Percentiles rank a stretch among this genome's conserved stretches.
phyloP scores from a whole-genome alignment of 352 stramenopile species.

The Pythium chondricola region DNA sequence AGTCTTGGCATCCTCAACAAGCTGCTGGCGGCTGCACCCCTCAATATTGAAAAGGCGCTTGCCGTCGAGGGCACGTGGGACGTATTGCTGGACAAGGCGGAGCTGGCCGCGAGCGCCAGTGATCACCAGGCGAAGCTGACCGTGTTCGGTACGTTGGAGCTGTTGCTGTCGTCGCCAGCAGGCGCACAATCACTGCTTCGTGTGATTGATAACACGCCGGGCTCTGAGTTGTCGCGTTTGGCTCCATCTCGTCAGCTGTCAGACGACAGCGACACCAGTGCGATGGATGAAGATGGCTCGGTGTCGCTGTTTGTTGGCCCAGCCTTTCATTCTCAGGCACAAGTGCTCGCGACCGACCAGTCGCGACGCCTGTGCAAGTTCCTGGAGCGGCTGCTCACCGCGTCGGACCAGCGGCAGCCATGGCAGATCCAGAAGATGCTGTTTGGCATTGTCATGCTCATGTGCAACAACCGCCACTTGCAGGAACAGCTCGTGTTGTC shows the following conservation, averaged over 20 bases:
- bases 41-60: constrained; percentile 18
- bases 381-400: constrained; percentile 59
- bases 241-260: too few relatives aligned
- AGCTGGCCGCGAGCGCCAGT: neutral
- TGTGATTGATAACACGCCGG: neutral
- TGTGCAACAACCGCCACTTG: constrained; percentile 43
- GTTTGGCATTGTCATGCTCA: constrained; percentile 67
- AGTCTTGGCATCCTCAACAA: constrained; percentile 14
- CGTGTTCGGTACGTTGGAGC: constrained; percentile 14
- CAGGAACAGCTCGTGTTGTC: constrained; percentile 60
- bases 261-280: constrained; percentile 5
- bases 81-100: constrained; percentile 14
- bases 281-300: constrained; percentile 1
- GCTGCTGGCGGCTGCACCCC: constrained; percentile 12
- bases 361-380: constrained; percentile 42
- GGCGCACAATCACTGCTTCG: constrained; percentile 12
- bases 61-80: constrained; percentile 11
- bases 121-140: constrained; percentile 8
- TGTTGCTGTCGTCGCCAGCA: constrained; percentile 11
- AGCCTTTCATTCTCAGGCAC: constrained; percentile 3
- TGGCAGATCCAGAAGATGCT: constrained; percentile 74
- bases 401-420: constrained; percentile 66
- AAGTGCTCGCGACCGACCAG: constrained; percentile 9
- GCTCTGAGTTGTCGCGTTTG: neutral
- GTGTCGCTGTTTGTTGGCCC: constrained; percentile 6